Conservation (phyloP, 164 flowering plant genomes). For the Annona cherimola region DNA sequence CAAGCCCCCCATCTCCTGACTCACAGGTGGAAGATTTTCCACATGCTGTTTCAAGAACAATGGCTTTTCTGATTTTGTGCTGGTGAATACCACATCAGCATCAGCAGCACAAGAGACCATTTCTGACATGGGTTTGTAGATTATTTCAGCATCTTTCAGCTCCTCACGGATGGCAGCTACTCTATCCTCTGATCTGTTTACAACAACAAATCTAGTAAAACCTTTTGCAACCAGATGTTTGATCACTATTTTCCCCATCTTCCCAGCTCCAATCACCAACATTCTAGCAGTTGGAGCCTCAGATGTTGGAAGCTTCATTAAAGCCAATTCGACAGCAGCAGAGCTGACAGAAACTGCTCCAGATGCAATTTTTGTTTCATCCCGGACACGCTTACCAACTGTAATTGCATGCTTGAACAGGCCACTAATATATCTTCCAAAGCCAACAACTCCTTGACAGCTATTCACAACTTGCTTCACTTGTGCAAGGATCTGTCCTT, state of each 20-base stretch:
- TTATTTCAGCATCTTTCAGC: constrained; percentile 61
- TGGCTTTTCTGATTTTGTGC: constrained; percentile 86
- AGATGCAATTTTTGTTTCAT: constrained; percentile 83
- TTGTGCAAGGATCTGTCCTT: constrained; percentile 95
- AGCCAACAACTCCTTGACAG: constrained; percentile 82
- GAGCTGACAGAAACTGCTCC: constrained; percentile 99
- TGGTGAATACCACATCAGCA: constrained; percentile 87
- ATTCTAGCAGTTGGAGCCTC: constrained; percentile 59
- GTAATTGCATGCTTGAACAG: constrained; percentile 90
- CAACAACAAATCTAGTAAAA: constrained; percentile 83
- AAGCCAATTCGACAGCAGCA: constrained; percentile 90
- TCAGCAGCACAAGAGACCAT: constrained; percentile 72
- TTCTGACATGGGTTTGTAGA: constrained; percentile 77
- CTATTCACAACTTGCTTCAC: constrained; percentile 90
- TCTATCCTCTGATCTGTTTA: constrained; percentile 78
- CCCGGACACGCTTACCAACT: constrained; percentile 85
- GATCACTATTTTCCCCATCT: constrained; percentile 98
- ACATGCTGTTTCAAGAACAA: constrained; percentile 67
- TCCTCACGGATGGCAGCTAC: constrained; percentile 79
- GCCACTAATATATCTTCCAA: constrained; percentile 84
- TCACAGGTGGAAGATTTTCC: constrained; percentile 51
- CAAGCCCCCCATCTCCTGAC: constrained; percentile 48
- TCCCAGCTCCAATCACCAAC: constrained; percentile 91
- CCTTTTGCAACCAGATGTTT: constrained; percentile 95
- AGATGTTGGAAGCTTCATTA: constrained; percentile 80